A percentile compares a stretch with the other conserved stretches of the same genome.
phyloP scores from a whole-genome alignment of 2,329 filamentous ascomycete genomes.

The Pseudogymnoascus sp. region DNA sequence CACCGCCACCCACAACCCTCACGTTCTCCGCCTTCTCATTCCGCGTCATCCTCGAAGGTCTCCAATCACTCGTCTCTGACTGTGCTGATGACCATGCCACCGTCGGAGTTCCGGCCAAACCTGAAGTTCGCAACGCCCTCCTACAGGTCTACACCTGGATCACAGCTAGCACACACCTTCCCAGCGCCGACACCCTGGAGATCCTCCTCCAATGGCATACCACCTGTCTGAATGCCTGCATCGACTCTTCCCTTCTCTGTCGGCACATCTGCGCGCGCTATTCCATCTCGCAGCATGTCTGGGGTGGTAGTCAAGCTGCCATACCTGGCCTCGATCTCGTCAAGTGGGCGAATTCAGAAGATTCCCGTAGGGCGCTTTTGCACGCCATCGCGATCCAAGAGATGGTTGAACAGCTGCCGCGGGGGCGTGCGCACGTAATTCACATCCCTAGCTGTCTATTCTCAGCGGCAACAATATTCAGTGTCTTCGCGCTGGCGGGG shows the following conservation, averaged over 20 bases:
- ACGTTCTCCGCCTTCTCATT: conserved; percentile 35
- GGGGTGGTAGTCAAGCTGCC: conserved; percentile 25
- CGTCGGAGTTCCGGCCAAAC: conserved; percentile 34
- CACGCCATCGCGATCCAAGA: conserved; percentile 40
- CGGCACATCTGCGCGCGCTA: conserved; percentile 34
- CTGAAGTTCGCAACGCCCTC: conserved; percentile 34
- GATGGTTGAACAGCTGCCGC: conserved; percentile 38
- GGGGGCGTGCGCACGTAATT: conserved; percentile 37
- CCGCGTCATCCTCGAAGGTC: conserved; percentile 37
- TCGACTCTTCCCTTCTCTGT: conserved; percentile 35
- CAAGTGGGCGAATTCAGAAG: conserved; percentile 33
- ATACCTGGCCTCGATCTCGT: conserved; percentile 31
- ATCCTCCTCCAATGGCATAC: conserved; percentile 38
- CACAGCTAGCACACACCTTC: conserved; percentile 30
- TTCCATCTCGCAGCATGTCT: conserved; percentile 34
- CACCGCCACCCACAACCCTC: conserved; percentile 26
- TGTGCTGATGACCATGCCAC: conserved; percentile 32
- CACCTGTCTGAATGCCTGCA: conserved; percentile 36
- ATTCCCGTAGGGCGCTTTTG: conserved; percentile 35
- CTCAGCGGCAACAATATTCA: conserved; percentile 36
- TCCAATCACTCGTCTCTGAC: conserved; percentile 38
- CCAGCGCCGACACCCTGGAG: conserved; percentile 33
- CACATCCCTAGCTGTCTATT: conserved; percentile 40
- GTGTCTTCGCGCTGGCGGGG: conserved; percentile 34
- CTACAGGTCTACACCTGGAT: conserved; percentile 35